Evolutionary conservation across 2,329 filamentous ascomycete genomes (phyloP).

Genomic region (Blastomyces gilchristii): DNA sequence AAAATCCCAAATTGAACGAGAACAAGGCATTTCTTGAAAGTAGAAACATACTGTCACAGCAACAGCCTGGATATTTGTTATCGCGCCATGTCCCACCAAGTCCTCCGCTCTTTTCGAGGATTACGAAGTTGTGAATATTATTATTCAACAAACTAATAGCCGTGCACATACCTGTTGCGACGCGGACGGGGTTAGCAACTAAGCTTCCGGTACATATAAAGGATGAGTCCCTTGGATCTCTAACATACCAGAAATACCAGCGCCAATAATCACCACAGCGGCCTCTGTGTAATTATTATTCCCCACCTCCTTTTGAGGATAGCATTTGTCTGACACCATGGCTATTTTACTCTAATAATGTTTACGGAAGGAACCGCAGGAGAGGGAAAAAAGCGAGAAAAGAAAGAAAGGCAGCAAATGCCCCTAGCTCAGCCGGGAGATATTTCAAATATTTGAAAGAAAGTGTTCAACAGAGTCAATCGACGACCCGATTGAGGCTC

Average conservation of each 20-base stretch:
- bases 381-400: background rate
- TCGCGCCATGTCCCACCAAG: slow-evolving; percentile 48
- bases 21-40: background rate
- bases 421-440: background rate
- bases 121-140: slow-evolving; percentile 41
- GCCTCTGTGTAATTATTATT: slow-evolving; percentile 45
- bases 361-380: background rate
- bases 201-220: background rate
- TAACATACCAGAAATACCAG: slow-evolving; percentile 41
- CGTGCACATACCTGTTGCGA: slow-evolving; percentile 41
- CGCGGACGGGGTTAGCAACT: background rate
- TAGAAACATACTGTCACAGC: slow-evolving; percentile 38
- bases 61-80: slow-evolving; percentile 48
- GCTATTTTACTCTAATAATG: background rate
- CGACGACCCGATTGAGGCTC: background rate
- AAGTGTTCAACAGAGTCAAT: background rate
- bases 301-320: slow-evolving; percentile 16
- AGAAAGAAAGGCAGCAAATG: no score
- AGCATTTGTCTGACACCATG: slow-evolving; percentile 5
- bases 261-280: slow-evolving; percentile 49
- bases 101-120: slow-evolving; percentile 46
- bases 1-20: background rate
- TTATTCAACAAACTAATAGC: slow-evolving; percentile 50
- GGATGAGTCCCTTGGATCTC: background rate
- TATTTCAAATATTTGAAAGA: background rate